These are phyloP conservation scores for Rhytidiadelphus loreus DNA, from an alignment of 225 moss, liverwort and hornwort genomes.

Conservation along the genomic window DNA sequence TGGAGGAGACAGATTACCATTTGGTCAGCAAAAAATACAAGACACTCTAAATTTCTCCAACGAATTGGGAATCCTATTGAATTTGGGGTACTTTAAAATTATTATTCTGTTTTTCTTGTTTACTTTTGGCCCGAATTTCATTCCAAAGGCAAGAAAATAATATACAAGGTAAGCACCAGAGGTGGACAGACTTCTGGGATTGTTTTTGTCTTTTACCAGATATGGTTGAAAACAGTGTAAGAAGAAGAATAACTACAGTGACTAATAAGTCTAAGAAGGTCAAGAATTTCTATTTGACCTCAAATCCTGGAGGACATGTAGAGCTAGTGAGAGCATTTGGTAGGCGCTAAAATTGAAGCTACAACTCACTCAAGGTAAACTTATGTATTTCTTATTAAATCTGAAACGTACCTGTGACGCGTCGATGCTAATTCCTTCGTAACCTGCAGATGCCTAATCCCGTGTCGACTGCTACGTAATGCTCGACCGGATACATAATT, in stretches of 20 bases:
- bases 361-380: background rate
- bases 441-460: background rate
- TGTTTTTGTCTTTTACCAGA: background rate
- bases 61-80: background rate
- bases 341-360: background rate
- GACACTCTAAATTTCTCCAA: background rate
- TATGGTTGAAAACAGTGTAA: background rate
- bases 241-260: background rate
- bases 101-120: background rate
- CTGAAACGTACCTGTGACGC: background rate
- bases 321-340: background rate
- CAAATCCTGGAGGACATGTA: background rate
- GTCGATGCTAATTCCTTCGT: background rate
- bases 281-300: background rate
- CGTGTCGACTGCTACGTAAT: background rate
- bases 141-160: background rate
- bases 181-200: background rate
- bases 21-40: background rate
- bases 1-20: background rate
- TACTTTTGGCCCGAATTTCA: background rate
- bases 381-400: background rate
- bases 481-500: background rate
- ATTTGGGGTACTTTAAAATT: background rate
- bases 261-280: background rate
- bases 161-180: background rate